Evolutionary conservation across 495 filamentous ascomycete genomes (phyloP), one percentile per base, ranked within the genome.

Genomic region (Extremus antarcticus): DNA sequence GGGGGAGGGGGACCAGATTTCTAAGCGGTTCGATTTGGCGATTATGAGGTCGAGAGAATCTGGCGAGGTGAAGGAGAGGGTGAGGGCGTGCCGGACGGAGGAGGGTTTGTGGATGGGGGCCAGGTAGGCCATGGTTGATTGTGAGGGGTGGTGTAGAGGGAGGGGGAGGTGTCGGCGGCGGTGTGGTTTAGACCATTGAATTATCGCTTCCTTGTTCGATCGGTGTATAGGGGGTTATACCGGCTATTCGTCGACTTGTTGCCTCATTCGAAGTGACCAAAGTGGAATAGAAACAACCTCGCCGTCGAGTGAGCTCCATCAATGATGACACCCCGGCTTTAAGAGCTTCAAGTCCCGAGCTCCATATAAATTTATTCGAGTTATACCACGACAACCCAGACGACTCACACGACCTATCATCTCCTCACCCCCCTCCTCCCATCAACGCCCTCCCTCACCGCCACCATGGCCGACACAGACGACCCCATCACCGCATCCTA

Each of bases 71-170:
- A 98, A 80, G 54, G 82, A 79, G 45, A 90, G 74, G 63, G 84
- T 89, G 55, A 97, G 66, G 11, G 90, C 90, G 77, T 94, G 84
- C 39, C 88, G 82, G 54, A 96, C 82, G 68, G 87, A 94, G 66
- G 84, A 95, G 23, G 92, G 85, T 60, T 85, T 75, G 69, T 97
- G 92, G 53, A 99, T 94, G 3, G 92, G 90, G 57, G 88, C 89
- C 56, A 99, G 73, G 63, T 96, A 99, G 47, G 94, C 85, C 92
- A 99, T 99, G 0, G 22, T 57, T 21, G 24, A 11, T 45, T 7
- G 20, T 21, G 10, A 29, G 20, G 10, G 23, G 46, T 48, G 46
- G 13, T 24, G 41, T 4, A 7, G 29, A 13, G 4, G 29, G 29
- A 7, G 29, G 13, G 4, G 29, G 29, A 35, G 29, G 29, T 4